Evolutionary conservation across 805 yeast species (phyloP).

Genomic region (Starmerella gropengiesseri): DNA sequence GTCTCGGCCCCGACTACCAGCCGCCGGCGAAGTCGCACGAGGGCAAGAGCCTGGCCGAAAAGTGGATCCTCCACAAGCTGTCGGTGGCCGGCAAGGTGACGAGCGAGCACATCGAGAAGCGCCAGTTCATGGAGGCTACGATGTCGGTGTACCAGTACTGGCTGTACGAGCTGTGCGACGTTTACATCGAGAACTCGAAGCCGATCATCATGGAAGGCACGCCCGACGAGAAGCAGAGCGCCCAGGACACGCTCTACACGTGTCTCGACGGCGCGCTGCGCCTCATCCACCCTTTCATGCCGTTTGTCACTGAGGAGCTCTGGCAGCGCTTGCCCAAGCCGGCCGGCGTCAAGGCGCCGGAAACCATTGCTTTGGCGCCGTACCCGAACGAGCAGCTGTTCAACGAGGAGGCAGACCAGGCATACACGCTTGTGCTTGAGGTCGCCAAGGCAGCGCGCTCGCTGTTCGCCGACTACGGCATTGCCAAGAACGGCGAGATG

Average conservation of each 20-base stretch:
- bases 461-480: constrained; percentile 77
- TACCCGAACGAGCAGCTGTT: constrained; percentile 63
- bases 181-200: constrained; percentile 95
- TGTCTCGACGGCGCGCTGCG: constrained; percentile 83
- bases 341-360: constrained; percentile 47
- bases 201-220: constrained; percentile 85
- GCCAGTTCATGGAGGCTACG: constrained; percentile 85
- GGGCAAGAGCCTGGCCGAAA: constrained; percentile 81
- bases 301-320: constrained; percentile 92
- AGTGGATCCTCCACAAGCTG: constrained; percentile 89
- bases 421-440: constrained; percentile 74
- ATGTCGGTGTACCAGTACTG: constrained; percentile 84
- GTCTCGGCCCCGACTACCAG: constrained; percentile 75
- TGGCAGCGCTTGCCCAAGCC: constrained; percentile 97
- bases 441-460: constrained; percentile 89
- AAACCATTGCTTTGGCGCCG: constrained; percentile 63
- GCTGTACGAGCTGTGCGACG: constrained; percentile 91
- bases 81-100: constrained; percentile 56
- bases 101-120: constrained; percentile 57
- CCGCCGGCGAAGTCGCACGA: constrained; percentile 67
- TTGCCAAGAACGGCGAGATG: constrained; percentile 77
- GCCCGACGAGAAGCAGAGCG: constrained; percentile 70
- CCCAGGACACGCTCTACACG: constrained; percentile 87
- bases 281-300: constrained; percentile 97
- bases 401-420: constrained; percentile 54